phyloP scores from a whole-genome alignment of 345 rosid species.

The Lepidium aucheri region DNA sequence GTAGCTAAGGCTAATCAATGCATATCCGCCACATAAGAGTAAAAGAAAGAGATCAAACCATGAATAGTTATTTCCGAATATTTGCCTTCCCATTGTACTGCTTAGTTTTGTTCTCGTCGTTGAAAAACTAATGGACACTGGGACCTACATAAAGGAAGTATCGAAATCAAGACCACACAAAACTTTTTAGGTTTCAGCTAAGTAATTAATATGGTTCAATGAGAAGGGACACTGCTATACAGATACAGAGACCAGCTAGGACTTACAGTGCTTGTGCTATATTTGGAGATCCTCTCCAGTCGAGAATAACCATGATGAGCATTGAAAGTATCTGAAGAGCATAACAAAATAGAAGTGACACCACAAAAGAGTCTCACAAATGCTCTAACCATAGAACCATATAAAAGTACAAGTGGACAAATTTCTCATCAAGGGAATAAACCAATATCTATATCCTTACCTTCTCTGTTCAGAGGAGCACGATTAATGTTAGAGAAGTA shows the following conservation, averaged over 20 bases:
- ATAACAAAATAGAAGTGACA: slow-evolving; percentile 10
- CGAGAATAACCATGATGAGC: slow-evolving; percentile 27
- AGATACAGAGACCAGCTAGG: not conserved
- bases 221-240: not conserved
- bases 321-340: slow-evolving; percentile 42
- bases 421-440: not conserved
- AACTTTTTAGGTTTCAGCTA: too few species aligned
- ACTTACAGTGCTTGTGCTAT: slow-evolving; percentile 44
- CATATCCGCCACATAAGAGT: not conserved
- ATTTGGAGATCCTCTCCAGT: slow-evolving; percentile 32
- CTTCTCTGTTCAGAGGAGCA: slow-evolving; percentile 36
- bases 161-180: not conserved
- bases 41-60: slow-evolving; percentile 26
- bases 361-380: slow-evolving; percentile 1
- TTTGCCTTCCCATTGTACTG: slow-evolving; percentile 29
- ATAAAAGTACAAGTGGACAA: not conserved
- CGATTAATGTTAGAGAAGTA: slow-evolving; percentile 46
- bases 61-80: slow-evolving; percentile 22
- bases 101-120: slow-evolving; percentile 24
- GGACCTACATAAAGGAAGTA: slow-evolving; percentile 30
- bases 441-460: slow-evolving; percentile 22
- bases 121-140: slow-evolving; percentile 28
- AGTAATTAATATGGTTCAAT: not conserved
- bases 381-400: not conserved
- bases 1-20: not conserved